phyloP scores from a whole-genome alignment of 108 stramenopile genomes.

The Schizochytrium sp. region DNA sequence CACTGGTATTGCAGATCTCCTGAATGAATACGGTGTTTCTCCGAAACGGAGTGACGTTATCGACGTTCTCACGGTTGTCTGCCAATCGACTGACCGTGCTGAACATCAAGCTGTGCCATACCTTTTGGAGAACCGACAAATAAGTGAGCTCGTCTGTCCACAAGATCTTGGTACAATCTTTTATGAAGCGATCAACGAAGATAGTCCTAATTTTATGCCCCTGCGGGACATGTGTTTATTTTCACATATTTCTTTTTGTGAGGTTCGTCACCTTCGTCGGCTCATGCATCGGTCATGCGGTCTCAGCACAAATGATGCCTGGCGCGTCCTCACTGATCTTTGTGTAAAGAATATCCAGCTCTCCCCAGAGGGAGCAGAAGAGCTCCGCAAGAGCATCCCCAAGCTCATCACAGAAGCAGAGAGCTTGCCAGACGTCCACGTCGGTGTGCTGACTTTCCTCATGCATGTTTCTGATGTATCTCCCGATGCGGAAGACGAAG shows the following conservation, averaged over 20 bases:
- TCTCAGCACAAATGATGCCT: background rate
- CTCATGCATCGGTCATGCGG: slow-evolving; percentile 54
- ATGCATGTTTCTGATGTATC: slow-evolving; percentile 22
- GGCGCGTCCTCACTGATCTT: slow-evolving; percentile 44
- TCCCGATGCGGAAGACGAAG: background rate
- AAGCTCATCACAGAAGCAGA: slow-evolving; percentile 19
- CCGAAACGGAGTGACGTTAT: background rate
- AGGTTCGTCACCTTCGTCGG: background rate
- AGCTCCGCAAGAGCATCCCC: background rate
- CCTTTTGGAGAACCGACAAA: background rate
- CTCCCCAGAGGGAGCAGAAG: background rate
- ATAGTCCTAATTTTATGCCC: background rate
- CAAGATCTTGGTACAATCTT: background rate
- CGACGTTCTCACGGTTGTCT: background rate
- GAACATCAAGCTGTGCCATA: background rate
- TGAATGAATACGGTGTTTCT: background rate
- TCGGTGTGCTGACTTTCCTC: slow-evolving; percentile 43
- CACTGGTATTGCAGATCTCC: background rate
- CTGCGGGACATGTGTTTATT: background rate
- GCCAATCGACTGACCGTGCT: background rate
- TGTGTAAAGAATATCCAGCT: slow-evolving; percentile 24
- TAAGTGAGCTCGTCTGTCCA: background rate
- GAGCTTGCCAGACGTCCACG: slow-evolving; percentile 19
- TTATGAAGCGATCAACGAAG: slow-evolving; percentile 2
- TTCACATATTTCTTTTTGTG: background rate